Base-by-base conservation (phyloP, 1,139 yeast species). In the Kodamaea ohmeri region DNA sequence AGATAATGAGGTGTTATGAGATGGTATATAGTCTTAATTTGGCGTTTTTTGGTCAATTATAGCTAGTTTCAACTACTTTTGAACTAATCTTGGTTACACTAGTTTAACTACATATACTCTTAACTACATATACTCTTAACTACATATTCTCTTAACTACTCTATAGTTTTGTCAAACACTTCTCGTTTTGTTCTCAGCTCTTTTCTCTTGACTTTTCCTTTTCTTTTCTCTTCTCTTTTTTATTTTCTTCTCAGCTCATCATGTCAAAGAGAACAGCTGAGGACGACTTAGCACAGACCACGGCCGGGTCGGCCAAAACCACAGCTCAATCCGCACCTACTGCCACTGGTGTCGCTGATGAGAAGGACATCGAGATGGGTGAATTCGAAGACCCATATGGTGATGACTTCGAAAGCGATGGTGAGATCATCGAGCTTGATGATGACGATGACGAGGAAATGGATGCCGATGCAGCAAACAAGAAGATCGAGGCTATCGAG, bases 361-460 rank as follows among this genome's bases (percentile, higher is more conserved):
- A 52, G 13, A 57, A 53, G 8, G 83, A 58, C 19, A 70, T 68
- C 32, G 88, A 83, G 19, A 80, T 86, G 81, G 97, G 96, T 25
- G 96, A 85, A 54, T 85, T 87, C 60, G 97, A 89, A 61, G 97
- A 87, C 60, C 89, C 95, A 25, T 88, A 87, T 52, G 96, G 96
- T 38, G 98, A 90, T 60, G 97, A 92, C 47, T 87, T 82, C 52
- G 97, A 89, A 57, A 83, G 94, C 62, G 97, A 92, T 51, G 96
- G 87, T 41, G 95, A 85, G 55, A 83, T 84, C 58, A 83, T 87
- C 36, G 89, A 84, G 58, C 64, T 85, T 24, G 92, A 83, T 50
- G 78, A 80, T 13, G 77, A 83, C 50, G 78, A 80, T 13, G 77
- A 71, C 25, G 87, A 80, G 12, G 77, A 71, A 25, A 87, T 79